Base-by-base conservation (phyloP, 2,329 filamentous ascomycete genomes). In the Botrytis sinoallii region DNA sequence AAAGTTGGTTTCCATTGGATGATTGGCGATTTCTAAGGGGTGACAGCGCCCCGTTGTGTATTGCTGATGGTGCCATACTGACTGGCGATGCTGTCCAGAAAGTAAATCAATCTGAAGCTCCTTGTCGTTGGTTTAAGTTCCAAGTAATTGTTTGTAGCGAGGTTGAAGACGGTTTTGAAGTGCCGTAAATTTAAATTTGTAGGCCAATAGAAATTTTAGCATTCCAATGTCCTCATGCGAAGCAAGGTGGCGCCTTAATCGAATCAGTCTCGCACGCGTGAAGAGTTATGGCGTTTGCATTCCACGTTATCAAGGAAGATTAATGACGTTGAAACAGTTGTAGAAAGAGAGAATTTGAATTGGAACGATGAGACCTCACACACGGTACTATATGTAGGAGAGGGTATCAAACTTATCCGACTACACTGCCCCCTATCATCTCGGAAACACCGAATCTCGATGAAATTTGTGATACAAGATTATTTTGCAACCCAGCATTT, bases 11-110 rank as follows among this genome's bases (percentile, higher is more conserved):
- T 57, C 55, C 68, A 32, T 70, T 70, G 16, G 68, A 70, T 25
- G 35, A 18, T 35, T 70, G 68, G 14, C 68, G 68, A 44, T 35
- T 32, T 59, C 46, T 52, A 7, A 20, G 46, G 9, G 32, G 55
- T 14, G 55, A 60, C 25, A 38, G 14, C 2, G 52, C 40, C n/a
- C 55, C 40, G 10, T 60, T 61, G 29, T 48, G 40, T 35, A 35
- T 60, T 20, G 38, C 68, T 35, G 55, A 59, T 25, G 68, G 52
- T 12, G 68, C 55, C 68, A 70, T 70, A 9, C 42, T 42, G 35
- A 38, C 4, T 7, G 7, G 22, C 22, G 4, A 14, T 18, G 6
- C 22, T 44, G 22, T 46, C 18, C 3, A 70, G 22, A 70, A 9
- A 67, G 46, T 4, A 48, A 29, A 18, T 38, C 12, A 22, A 52